A percentile compares a stretch with the other conserved stretches of the same genome.
Evolutionary conservation across 208 protist genomes (phyloP).

Genomic region (Crithidia fasciculata): DNA sequence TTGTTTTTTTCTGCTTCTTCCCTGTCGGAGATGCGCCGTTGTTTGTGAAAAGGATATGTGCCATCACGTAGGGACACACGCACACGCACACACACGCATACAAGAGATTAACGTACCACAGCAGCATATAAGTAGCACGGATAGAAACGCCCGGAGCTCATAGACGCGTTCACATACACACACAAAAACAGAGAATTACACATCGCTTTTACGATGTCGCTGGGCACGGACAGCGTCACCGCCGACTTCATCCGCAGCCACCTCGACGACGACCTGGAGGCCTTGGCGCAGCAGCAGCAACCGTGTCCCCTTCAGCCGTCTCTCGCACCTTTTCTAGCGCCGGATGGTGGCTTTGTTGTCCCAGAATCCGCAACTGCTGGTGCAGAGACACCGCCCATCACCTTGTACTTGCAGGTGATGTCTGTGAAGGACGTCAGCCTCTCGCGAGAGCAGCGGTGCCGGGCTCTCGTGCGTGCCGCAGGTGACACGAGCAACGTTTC

Average conservation of each 20-base stretch:
- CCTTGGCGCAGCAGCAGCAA: slow-evolving; percentile 31
- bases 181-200: neutral
- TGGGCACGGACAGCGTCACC: slow-evolving; percentile 30
- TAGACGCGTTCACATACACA: too few species aligned
- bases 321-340: slow-evolving; percentile 21
- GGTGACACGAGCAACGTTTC: neutral
- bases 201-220: neutral
- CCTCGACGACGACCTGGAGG: slow-evolving; percentile 57
- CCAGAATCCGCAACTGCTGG: neutral
- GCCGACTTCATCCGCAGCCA: slow-evolving; percentile 41
- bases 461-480: slow-evolving; percentile 33
- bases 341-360: slow-evolving; percentile 17
- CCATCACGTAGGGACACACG: slow-evolving; percentile 12
- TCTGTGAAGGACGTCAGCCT: slow-evolving; percentile 64
- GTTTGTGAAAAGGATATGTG: too few species aligned
- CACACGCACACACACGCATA: slow-evolving; percentile 3
- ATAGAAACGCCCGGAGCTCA: too few species aligned
- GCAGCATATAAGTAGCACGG: too few species aligned
- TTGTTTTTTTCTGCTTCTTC: too few species aligned
- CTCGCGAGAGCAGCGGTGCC: slow-evolving; percentile 52
- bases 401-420: slow-evolving; percentile 54
- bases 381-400: slow-evolving; percentile 11
- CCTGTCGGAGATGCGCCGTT: neutral
- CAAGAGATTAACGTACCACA: too few species aligned
- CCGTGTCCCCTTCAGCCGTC: slow-evolving; percentile 22